These are phyloP conservation scores for Tulasnella calospora DNA, from an alignment of 768 basidiomycete genomes.

Conservation along the genomic window DNA sequence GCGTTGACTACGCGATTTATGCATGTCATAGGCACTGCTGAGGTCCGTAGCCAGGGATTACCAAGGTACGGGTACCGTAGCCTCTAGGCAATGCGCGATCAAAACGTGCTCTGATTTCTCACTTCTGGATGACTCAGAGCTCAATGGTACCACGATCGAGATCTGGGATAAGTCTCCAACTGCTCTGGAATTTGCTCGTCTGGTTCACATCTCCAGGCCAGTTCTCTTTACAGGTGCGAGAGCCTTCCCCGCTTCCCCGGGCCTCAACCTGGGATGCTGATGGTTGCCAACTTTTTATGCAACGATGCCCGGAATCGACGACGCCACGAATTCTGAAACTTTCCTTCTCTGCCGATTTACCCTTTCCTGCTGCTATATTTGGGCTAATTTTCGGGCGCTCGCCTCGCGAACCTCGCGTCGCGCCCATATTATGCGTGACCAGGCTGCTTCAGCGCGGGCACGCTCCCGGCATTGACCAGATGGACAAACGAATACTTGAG, in stretches of 20 bases:
- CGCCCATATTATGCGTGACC: neutral
- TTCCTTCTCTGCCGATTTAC: neutral
- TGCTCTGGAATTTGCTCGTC: slow-evolving; percentile 60
- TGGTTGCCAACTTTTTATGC: neutral
- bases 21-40: slow-evolving; percentile 3
- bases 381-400: neutral
- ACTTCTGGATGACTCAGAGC: slow-evolving; percentile 27
- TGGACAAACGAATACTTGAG: slow-evolving; percentile 68
- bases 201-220: slow-evolving; percentile 66
- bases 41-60: slow-evolving; percentile 10
- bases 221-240: slow-evolving; percentile 60
- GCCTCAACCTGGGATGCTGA: slow-evolving; percentile 5
- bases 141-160: slow-evolving; percentile 30
- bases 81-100: neutral
- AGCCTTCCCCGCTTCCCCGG: neutral
- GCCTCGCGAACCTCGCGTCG: neutral
- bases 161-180: slow-evolving; percentile 52
- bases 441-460: slow-evolving; percentile 20
- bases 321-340: neutral
- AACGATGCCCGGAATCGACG: neutral
- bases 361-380: neutral
- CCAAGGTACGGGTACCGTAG: slow-evolving; percentile 6
- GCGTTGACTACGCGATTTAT: neutral
- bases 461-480: slow-evolving; percentile 39
- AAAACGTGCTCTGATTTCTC: neutral